A percentile compares a stretch with the other conserved stretches of the same genome.
Evolutionary conservation across 257 asterid genomes (phyloP).

Genomic region (Ophiorrhiza pumila): DNA sequence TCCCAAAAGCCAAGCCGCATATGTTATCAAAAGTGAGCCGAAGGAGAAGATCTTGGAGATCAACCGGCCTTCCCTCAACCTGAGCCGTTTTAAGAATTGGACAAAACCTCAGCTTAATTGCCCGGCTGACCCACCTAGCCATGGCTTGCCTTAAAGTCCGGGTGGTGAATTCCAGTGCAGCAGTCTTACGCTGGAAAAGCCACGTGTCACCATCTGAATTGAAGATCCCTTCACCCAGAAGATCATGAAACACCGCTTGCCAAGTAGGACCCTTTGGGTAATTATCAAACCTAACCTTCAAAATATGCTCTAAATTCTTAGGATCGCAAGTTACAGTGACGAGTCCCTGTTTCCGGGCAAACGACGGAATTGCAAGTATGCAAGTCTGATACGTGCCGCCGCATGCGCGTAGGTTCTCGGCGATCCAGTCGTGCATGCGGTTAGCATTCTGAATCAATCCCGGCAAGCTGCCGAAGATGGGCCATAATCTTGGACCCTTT

Average conservation of each 20-base stretch:
- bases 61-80: constrained; percentile 34
- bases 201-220: constrained; percentile 70
- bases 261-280: constrained; percentile 68
- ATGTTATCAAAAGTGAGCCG: constrained; percentile 62
- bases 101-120: constrained; percentile 46
- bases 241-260: constrained; percentile 67
- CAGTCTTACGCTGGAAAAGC: constrained; percentile 63
- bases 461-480: constrained; percentile 54
- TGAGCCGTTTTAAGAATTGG: constrained; percentile 48
- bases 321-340: constrained; percentile 73
- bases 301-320: constrained; percentile 53
- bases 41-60: constrained; percentile 49
- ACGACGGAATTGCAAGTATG: constrained; percentile 41
- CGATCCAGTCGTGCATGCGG: constrained; percentile 62
- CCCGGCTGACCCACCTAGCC: constrained; percentile 66
- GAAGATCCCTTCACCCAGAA: constrained; percentile 54
- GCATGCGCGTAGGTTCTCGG: constrained; percentile 49
- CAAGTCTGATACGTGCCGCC: constrained; percentile 65
- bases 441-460: constrained; percentile 40
- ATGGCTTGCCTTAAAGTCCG: constrained; percentile 59
- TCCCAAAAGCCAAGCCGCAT: constrained; percentile 65
- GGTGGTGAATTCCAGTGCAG: constrained; percentile 61
- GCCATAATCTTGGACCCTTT: constrained; percentile 54
- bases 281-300: constrained; percentile 52
- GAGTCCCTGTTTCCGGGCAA: constrained; percentile 56